Evolutionary conservation across 768 basidiomycete genomes (phyloP).

Genomic region (Saitozyma podzolica): DNA sequence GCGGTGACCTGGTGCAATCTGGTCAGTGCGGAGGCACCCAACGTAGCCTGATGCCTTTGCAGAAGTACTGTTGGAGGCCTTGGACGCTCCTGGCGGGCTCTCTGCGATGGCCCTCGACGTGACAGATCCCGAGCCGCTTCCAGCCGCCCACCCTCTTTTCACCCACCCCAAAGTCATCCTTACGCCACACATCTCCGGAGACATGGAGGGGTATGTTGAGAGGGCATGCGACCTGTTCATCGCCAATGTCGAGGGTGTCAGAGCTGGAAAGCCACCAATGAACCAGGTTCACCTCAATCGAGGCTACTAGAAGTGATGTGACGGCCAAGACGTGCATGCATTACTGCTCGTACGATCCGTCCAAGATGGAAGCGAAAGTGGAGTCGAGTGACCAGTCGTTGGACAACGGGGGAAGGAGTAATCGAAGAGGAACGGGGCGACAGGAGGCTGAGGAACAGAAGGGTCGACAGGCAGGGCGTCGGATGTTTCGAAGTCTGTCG

Average conservation of each 20-base stretch:
- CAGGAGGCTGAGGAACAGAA: too few relatives aligned
- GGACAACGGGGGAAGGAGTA: too few relatives aligned
- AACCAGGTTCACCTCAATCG: conserved; percentile 44
- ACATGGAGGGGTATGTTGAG: conserved; percentile 45
- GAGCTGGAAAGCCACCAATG: conserved; percentile 30
- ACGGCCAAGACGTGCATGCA: too few relatives aligned
- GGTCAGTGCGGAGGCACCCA: too few relatives aligned
- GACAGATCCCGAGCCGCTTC: conserved; percentile 54
- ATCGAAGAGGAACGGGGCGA: too few relatives aligned
- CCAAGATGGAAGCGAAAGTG: too few relatives aligned
- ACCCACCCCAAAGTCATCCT: conserved; percentile 50
- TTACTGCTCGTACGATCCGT: too few relatives aligned
- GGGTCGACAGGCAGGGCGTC: too few relatives aligned
- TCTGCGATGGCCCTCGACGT: conserved; percentile 51
- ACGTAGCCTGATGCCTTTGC: conserved; percentile 44
- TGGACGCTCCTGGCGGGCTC: conserved; percentile 12
- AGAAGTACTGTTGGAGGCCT: conserved; percentile 19
- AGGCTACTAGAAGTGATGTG: conserved; percentile 35
- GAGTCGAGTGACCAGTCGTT: too few relatives aligned
- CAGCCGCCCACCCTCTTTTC: conserved; percentile 48
- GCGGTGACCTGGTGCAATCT: conserved; percentile 30
- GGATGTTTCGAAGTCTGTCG: too few relatives aligned
- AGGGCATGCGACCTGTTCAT: conserved; percentile 47
- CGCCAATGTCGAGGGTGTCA: conserved; percentile 41
- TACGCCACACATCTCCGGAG: conserved; percentile 52